These are phyloP conservation scores for Trichaptum fuscoviolaceum DNA, from an alignment of 768 basidiomycete genomes.

Conservation along the genomic window DNA sequence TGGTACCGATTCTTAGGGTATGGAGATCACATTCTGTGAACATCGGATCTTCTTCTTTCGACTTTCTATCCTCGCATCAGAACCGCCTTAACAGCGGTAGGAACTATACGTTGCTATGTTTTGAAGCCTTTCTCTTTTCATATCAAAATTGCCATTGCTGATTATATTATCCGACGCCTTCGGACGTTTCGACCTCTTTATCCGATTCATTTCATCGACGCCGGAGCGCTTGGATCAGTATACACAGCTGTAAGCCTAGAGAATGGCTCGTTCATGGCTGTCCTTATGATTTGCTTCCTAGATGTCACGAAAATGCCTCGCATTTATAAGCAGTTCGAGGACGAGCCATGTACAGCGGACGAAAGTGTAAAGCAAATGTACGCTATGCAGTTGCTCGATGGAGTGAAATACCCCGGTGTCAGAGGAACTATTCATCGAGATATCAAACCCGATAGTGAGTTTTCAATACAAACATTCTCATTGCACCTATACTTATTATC, in stretches of 20 bases:
- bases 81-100: too few species aligned
- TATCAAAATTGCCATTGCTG: too few species aligned
- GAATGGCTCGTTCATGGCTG: slow-evolving; percentile 94
- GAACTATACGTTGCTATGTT: too few species aligned
- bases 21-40: too few species aligned
- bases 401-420: slow-evolving; percentile 88
- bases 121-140: too few species aligned
- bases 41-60: too few species aligned
- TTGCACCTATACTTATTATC: slow-evolving; percentile 9
- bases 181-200: too few species aligned
- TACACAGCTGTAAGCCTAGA: slow-evolving; percentile 97
- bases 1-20: too few species aligned
- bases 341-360: slow-evolving; percentile 94
- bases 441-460: slow-evolving; percentile 97
- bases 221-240: slow-evolving; percentile 99
- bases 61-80: too few species aligned
- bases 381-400: slow-evolving; percentile 95
- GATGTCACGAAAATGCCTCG: slow-evolving; percentile 85
- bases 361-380: slow-evolving; percentile 94
- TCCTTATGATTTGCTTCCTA: slow-evolving; percentile 97
- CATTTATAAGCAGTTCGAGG: slow-evolving; percentile 87
- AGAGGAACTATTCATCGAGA: slow-evolving; percentile 93
- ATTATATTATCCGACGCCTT: too few species aligned
- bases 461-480: slow-evolving; percentile 3
- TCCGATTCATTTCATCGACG: slow-evolving; percentile 98